A percentile compares a stretch with the other conserved stretches of the same genome.
phyloP scores from a whole-genome alignment of 257 asterid genomes.

The Plantago elongata region DNA sequence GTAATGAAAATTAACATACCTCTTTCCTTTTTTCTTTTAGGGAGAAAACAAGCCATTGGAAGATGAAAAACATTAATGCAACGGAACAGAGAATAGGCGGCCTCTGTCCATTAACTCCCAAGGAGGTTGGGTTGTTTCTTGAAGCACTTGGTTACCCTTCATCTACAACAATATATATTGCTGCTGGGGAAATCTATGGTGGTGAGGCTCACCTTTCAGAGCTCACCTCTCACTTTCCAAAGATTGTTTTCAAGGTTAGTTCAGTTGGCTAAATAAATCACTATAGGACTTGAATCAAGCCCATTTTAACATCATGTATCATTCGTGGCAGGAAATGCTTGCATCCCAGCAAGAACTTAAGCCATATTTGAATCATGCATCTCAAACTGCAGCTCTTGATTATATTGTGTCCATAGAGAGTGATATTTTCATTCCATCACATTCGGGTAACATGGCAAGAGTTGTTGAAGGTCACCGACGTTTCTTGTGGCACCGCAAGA shows the following conservation, averaged over 20 bases:
- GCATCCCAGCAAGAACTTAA: slow-evolving; percentile 64
- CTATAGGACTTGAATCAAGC: not conserved
- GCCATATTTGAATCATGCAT: slow-evolving; percentile 61
- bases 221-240: slow-evolving; percentile 78
- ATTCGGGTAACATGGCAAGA: slow-evolving; percentile 96
- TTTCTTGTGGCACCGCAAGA: slow-evolving; percentile 71
- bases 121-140: slow-evolving; percentile 90
- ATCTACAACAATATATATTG: slow-evolving; percentile 75
- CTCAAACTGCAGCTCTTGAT: slow-evolving; percentile 94
- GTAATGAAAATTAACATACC: not conserved
- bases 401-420: slow-evolving; percentile 74
- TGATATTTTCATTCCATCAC: slow-evolving; percentile 83
- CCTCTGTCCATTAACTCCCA: slow-evolving; percentile 91
- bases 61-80: slow-evolving; percentile 74
- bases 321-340: slow-evolving; percentile 74
- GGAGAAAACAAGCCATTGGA: slow-evolving; percentile 89
- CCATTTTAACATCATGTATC: slow-evolving; percentile 16
- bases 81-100: slow-evolving; percentile 84
- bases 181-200: slow-evolving; percentile 94
- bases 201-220: slow-evolving; percentile 72
- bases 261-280: slow-evolving; percentile 9
- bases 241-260: slow-evolving; percentile 71
- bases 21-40: slow-evolving; percentile 29
- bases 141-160: slow-evolving; percentile 78
- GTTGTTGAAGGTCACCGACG: slow-evolving; percentile 94